Base-by-base conservation (phyloP, 495 filamentous ascomycete species). In the Neurospora sp. region DNA sequence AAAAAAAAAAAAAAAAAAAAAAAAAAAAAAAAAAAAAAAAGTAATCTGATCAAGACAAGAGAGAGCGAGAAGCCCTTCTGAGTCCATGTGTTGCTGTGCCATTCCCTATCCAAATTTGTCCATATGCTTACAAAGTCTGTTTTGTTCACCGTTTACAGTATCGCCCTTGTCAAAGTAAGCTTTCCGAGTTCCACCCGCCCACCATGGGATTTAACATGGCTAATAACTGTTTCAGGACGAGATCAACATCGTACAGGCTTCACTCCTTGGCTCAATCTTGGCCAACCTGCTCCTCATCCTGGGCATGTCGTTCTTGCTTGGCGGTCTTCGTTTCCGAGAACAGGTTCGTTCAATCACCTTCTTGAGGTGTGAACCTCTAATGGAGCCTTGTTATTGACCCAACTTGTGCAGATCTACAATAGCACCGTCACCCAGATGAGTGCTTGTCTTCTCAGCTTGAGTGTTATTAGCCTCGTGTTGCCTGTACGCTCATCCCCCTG, bases 401-500 rank as follows among this genome's bases (percentile, higher is more conserved):
- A 72, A 82, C 77, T n/a, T 41, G 4, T 69, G 42, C 71, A 94
- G 89, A 90, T 97, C 73, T 97, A 97, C 83, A 97, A 97, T 81
- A 96, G 89, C 82, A 96, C 93, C 35, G 92, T 96, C 69, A 97
- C 94, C 3, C 93, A 97, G 81, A 97, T 96, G 92, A 97, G 94
- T 77, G 93, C 94, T 38, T 96, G 93, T 82, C 85, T 97, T 68
- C 89, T 97, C 73, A 94, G 92, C 84, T 83, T 97, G 81, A 93
- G 91, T 78, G 94, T 97, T 22, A 93, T 91, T 79, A 96, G 93
- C 82, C 84, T 97, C 4, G 82, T 96, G 3, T 81, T 96, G 8
- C 93, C 93, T 20, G 89, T 90, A 80, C 74, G 85, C 80, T 8
- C 22, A 40, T 8, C 47, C 10, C 9, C 9, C 5, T 59, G 22